phyloP scores from a whole-genome alignment of 805 yeast species.

The Sugiyamaella chiloensis region DNA sequence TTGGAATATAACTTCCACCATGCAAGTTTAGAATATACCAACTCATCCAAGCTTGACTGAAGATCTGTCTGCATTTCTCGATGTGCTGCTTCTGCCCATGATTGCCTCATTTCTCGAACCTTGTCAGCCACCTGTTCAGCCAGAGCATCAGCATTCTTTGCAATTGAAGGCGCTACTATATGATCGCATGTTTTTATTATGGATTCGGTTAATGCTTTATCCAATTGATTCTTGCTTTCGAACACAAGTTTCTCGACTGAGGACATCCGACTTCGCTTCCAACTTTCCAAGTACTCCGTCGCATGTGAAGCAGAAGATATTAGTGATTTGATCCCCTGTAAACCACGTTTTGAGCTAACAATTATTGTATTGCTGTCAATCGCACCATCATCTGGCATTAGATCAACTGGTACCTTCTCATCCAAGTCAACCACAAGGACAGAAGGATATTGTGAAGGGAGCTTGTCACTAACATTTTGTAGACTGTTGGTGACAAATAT shows the following conservation, averaged over 20 bases:
- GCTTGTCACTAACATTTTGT: conserved; percentile 20
- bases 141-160: not conserved
- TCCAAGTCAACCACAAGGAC: conserved; percentile 22
- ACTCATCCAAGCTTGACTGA: conserved; percentile 25
- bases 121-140: conserved; percentile 19
- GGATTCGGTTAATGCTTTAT: conserved; percentile 22
- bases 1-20: conserved; percentile 39
- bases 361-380: conserved; percentile 15
- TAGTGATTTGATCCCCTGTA: conserved; percentile 26
- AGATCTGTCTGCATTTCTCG: conserved; percentile 37
- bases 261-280: conserved; percentile 26
- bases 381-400: conserved; percentile 4
- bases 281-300: conserved; percentile 22
- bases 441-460: conserved; percentile 26
- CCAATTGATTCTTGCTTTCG: conserved; percentile 15
- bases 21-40: conserved; percentile 24
- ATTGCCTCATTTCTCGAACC: conserved; percentile 21
- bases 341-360: conserved; percentile 23
- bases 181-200: conserved; percentile 30
- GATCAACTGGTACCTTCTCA: conserved; percentile 1
- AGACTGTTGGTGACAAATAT: conserved; percentile 21
- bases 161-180: conserved; percentile 22
- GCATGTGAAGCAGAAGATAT: conserved; percentile 29
- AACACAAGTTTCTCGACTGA: conserved; percentile 22
- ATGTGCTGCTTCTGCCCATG: conserved; percentile 38